phyloP scores from a whole-genome alignment of 805 yeast genomes.

The Saccharomycopsis sp. region DNA sequence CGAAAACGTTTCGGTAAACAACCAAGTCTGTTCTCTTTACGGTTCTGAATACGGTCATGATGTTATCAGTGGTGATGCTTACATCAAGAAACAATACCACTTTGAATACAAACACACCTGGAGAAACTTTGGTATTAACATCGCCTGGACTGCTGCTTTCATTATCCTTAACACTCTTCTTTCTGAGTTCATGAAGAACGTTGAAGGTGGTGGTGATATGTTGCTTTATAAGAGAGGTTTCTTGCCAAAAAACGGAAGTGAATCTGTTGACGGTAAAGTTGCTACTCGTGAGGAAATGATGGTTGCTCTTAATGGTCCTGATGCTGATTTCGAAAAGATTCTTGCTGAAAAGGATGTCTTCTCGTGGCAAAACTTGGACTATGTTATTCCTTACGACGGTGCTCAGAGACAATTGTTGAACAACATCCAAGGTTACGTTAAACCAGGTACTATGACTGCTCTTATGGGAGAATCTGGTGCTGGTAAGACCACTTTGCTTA shows the following conservation, averaged over 20 bases:
- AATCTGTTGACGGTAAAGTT: constrained; percentile 31
- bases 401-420: constrained; percentile 36
- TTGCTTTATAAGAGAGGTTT: constrained; percentile 41
- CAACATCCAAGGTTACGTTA: constrained; percentile 38
- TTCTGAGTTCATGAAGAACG: constrained; percentile 33
- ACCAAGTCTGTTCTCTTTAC: constrained; percentile 45
- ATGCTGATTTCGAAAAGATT: constrained; percentile 24
- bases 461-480: constrained; percentile 64
- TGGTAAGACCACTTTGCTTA: constrained; percentile 53
- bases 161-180: constrained; percentile 31
- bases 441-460: constrained; percentile 54
- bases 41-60: constrained; percentile 43
- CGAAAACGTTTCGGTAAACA: constrained; percentile 32
- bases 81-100: constrained; percentile 33
- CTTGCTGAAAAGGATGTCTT: constrained; percentile 32
- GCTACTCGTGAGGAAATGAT: constrained; percentile 35
- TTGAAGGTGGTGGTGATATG: constrained; percentile 36
- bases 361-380: constrained; percentile 58
- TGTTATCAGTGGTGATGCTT: constrained; percentile 47
- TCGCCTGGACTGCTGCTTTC: constrained; percentile 40
- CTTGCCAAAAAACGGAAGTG: constrained; percentile 30
- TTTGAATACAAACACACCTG: constrained; percentile 36
- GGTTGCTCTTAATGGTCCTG: constrained; percentile 28
- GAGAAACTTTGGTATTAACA: constrained; percentile 42
- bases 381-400: constrained; percentile 41